Base-by-base conservation (phyloP, 1,284 basidiomycete genomes). In the Ceratobasidium theobromae region DNA sequence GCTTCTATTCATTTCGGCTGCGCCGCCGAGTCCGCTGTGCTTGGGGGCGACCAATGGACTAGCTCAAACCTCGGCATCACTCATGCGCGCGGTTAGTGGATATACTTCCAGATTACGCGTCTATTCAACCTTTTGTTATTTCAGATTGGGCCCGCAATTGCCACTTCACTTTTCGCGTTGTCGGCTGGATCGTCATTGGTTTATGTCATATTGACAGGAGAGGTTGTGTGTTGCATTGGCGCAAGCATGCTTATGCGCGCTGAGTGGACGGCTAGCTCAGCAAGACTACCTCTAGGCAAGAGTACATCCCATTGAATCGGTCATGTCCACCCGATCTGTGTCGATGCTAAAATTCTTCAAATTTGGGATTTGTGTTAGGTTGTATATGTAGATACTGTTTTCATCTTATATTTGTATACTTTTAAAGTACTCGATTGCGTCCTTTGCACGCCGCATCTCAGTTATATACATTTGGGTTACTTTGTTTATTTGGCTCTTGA, bases 21-120 rank as follows among this genome's bases (percentile, higher is more conserved):
- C 69, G 11, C 55, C 69, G 14, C 66, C 70, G 27, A 23, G 33
- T 35, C 46, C 48, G 25, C 32, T 49, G 40, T 52, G 35, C 18
- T 53, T 70, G 14, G 69, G 69, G 3, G 58, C 67, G 3, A 69
- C 66, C 9, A 70, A 70, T 32, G 69, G 69, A 1, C 38, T 70
- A 35, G 68, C 69, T 30, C 69, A 70, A 43, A 69, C 68, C 5
- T 52, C 54, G 23, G 55, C 65, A 18, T 67, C 65, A 0, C 28
- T 70, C 23, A 55, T 70, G 68, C 66, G 68, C 32, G 55, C 66
- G 35, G 51, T 69, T 25, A 12, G 55, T 18, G n/a, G 21, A 2
- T 18, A 27, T 25, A 33, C 30, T 1, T 8, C 16, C 35, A 38
- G 35, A 8, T 38, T 38, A 38, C 16, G 8, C 35, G 35, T 38